Conservation (phyloP, 495 filamentous ascomycete genomes). For the Elasticomyces elasticus region DNA sequence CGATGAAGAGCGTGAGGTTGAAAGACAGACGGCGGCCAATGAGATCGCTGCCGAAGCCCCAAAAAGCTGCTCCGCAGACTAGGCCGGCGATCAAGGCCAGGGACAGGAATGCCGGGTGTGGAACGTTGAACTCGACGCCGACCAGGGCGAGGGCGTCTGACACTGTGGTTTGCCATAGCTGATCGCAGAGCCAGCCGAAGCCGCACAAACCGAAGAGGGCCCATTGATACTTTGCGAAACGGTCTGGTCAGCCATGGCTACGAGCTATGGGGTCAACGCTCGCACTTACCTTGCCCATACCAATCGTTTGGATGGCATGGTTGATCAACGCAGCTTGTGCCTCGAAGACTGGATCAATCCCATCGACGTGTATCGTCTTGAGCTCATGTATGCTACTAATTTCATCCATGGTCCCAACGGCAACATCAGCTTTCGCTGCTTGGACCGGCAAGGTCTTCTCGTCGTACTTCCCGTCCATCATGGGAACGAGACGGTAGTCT, state of each 20-base stretch:
- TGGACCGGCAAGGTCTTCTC: too few species aligned
- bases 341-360: too few species aligned
- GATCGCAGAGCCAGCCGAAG: conserved; percentile 26
- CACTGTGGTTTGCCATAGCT: conserved; percentile 35
- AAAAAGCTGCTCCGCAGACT: conserved; percentile 49
- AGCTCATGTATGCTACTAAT: too few species aligned
- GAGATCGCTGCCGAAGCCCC: conserved; percentile 48
- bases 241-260: too few species aligned
- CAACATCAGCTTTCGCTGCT: too few species aligned
- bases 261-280: too few species aligned
- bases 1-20: conserved; percentile 48
- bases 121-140: conserved; percentile 43
- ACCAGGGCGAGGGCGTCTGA: conserved; percentile 35
- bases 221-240: too few species aligned
- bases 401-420: too few species aligned
- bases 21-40: conserved; percentile 51
- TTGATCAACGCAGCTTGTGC: too few species aligned
- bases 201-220: conserved; percentile 23
- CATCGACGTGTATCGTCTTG: too few species aligned
- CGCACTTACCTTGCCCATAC: conserved; percentile 24
- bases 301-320: conserved; percentile 25
- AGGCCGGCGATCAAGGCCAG: conserved; percentile 51
- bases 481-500: too few species aligned
- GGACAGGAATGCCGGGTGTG: conserved; percentile 48
- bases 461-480: too few species aligned